These are phyloP conservation scores for Salix dunnii DNA, from an alignment of 345 rosid genomes.

Conservation along the genomic window DNA sequence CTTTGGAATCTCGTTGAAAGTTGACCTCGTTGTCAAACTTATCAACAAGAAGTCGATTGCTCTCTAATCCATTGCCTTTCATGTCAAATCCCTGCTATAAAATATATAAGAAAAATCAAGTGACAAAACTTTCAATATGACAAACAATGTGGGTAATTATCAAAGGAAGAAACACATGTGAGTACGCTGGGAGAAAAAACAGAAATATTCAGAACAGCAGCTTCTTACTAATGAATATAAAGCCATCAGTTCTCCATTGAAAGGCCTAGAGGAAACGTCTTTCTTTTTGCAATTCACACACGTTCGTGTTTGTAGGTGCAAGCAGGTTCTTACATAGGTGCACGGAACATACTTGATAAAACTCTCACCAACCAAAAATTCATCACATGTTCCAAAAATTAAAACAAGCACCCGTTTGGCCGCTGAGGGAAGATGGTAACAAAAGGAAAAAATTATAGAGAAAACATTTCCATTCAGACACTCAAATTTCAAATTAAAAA, in stretches of 20 bases:
- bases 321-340: constrained; percentile 56
- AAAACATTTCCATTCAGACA: background rate
- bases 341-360: constrained; percentile 40
- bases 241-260: constrained; percentile 72
- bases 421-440: constrained; percentile 26
- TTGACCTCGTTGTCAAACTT: constrained; percentile 10
- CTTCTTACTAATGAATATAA: constrained; percentile 80
- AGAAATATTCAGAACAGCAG: constrained; percentile 36
- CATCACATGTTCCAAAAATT: constrained; percentile 28
- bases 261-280: constrained; percentile 55
- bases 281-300: constrained; percentile 53
- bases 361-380: constrained; percentile 45
- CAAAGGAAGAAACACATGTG: constrained; percentile 7
- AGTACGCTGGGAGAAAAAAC: constrained; percentile 7
- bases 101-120: constrained; percentile 14
- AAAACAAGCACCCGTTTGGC: constrained; percentile 19
- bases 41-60: background rate
- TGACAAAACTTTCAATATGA: background rate
- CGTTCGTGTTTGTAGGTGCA: constrained; percentile 32
- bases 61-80: constrained; percentile 3
- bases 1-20: constrained; percentile 13
- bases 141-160: constrained; percentile 7
- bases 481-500: background rate
- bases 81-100: constrained; percentile 37
- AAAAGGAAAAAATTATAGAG: background rate